Percentiles rank a stretch among this genome's conserved stretches.
phyloP scores from a whole-genome alignment of 208 protist species.

The Trypanosoma vivax region DNA sequence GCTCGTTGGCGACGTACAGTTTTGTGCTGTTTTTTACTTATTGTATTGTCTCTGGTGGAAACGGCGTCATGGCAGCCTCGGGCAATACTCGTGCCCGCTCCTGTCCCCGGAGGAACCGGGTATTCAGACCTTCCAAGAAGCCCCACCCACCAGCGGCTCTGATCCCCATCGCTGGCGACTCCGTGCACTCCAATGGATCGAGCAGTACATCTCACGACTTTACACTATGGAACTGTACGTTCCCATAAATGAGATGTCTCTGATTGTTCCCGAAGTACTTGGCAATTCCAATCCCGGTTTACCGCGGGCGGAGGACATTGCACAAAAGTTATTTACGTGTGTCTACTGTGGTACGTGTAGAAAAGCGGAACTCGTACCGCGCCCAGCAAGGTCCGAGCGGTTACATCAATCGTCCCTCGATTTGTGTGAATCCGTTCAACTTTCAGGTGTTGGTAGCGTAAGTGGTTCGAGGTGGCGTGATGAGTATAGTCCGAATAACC shows the following conservation, averaged over 20 bases:
- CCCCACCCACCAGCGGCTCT: slow-evolving; percentile 7
- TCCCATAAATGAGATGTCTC: slow-evolving; percentile 71
- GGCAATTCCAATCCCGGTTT: slow-evolving; percentile 58
- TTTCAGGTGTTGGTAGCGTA: no score
- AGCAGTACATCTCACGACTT: slow-evolving; percentile 62
- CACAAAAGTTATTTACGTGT: slow-evolving; percentile 78
- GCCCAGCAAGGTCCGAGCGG: slow-evolving; percentile 10
- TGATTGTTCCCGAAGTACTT: slow-evolving; percentile 67
- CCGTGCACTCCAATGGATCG: slow-evolving; percentile 77
- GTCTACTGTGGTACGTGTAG: slow-evolving; percentile 66
- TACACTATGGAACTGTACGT: slow-evolving; percentile 61
- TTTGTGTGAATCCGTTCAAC: no score
- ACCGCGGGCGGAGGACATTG: slow-evolving; percentile 57
- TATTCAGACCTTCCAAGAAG: neutral
- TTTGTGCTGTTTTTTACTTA: slow-evolving; percentile 67
- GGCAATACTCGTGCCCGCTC: slow-evolving; percentile 18
- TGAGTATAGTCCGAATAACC: no score
- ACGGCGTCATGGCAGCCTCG: slow-evolving; percentile 32
- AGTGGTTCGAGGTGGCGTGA: no score
- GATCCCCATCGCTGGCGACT: slow-evolving; percentile 55
- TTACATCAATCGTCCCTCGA: slow-evolving; percentile 3
- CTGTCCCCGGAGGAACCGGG: no score
- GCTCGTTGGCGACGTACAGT: slow-evolving; percentile 79
- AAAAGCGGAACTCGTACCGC: slow-evolving; percentile 44
- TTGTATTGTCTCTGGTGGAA: slow-evolving; percentile 80